phyloP scores from a whole-genome alignment of 495 filamentous ascomycete genomes.

The Amorphotheca resinae region DNA sequence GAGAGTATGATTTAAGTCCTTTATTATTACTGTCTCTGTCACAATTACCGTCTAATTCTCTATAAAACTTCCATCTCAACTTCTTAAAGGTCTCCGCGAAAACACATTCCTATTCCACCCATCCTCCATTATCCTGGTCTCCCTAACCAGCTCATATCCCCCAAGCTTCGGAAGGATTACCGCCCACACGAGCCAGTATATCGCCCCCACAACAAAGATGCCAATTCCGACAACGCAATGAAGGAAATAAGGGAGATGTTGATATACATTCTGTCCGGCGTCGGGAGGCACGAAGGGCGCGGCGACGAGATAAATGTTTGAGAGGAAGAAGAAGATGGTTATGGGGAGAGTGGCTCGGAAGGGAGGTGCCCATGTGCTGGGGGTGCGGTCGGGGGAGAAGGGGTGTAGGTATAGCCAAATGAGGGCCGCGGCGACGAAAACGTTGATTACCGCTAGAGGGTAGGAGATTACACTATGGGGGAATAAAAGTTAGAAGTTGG shows the following conservation, averaged over 20 bases:
- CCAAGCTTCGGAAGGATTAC: constrained; percentile 31
- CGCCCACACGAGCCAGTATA: constrained; percentile 40
- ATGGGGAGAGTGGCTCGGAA: constrained; percentile 30
- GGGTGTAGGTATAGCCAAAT: constrained; percentile 43
- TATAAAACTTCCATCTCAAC: no score
- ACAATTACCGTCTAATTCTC: no score
- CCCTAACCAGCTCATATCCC: constrained; percentile 18
- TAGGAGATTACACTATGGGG: constrained; percentile 43
- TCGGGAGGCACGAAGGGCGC: constrained; percentile 35
- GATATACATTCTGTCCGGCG: constrained; percentile 33
- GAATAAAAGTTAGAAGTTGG: constrained; percentile 20
- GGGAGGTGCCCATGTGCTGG: constrained; percentile 28
- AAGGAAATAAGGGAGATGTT: constrained; percentile 37
- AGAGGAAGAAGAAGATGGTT: constrained; percentile 34
- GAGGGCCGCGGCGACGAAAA: constrained; percentile 44
- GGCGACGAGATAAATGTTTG: constrained; percentile 37
- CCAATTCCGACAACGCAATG: constrained; percentile 39
- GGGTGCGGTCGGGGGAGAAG: constrained; percentile 20
- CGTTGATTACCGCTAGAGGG: constrained; percentile 47
- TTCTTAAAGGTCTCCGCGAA: constrained; percentile 6
- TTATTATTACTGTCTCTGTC: no score
- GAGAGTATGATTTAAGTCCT: no score
- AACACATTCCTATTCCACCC: constrained; percentile 32
- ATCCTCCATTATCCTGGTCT: constrained; percentile 24
- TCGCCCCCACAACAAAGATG: constrained; percentile 31